Base-by-base conservation (phyloP, 306 rosid species). In the Cercis canadensis region DNA sequence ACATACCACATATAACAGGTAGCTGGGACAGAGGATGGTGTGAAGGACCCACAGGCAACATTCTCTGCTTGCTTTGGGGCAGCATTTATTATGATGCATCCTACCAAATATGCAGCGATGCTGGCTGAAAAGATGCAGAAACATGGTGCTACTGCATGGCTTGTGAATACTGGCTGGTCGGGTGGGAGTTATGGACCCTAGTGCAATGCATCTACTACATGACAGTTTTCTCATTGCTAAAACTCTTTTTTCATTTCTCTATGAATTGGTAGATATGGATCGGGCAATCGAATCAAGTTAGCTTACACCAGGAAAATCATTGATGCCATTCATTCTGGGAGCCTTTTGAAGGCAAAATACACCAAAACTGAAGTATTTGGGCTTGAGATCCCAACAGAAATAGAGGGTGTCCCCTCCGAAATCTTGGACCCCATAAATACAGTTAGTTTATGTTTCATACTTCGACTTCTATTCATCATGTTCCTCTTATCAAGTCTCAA, bases 141-240 rank as follows among this genome's bases (percentile, higher is more conserved):
- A 51, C 94, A 90, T 16, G 97, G 90, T 0, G 97, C 97, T 33
- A 86, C 88, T 0, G 92, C 92, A 11, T 90, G 97, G 97, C 90
- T 90, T 41, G 97, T 90, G n/a, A 90, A 90, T 81, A 90, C 97
- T 6, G 95, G 95, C 47, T 88, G 97, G 97, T 90, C 95, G 0
- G 88, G 86, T 14, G 97, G 97, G 77, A 88, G 95, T 91, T 88
- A 71, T 37, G 64, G 45, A 72, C 32, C 50, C 62, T 37, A 39
- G 7, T 3, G 8, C 17, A 64, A 21, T 44, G 41, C 47, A 62
- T 56, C 36, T 55, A 18, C 37, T 45, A 18, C 37, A 55, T 21
- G n/a, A 21, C 24, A 19, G 29, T 77, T 43, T 62, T 60, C 14
- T 12, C 63, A 8, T 51, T 13, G 65, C 57, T 40, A 31, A 71